Conservation (phyloP, 352 stramenopile species). For the Pythium brassicae region DNA sequence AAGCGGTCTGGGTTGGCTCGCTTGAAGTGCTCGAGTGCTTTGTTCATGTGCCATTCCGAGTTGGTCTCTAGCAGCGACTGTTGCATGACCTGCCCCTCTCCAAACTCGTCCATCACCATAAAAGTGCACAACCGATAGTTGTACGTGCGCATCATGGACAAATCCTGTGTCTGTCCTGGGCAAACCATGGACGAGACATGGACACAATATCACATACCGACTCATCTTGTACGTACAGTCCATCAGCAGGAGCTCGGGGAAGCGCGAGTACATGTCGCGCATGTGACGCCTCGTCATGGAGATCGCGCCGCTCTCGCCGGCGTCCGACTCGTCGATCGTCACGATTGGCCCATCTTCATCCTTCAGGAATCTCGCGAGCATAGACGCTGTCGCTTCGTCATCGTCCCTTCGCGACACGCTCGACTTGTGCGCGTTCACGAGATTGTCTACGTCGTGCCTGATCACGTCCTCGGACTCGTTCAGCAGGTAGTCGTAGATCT, state of each 20-base stretch:
- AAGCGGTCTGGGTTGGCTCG: neutral
- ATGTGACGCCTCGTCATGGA: slow-evolving; percentile 7
- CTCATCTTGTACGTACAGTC: no score
- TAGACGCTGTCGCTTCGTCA: no score
- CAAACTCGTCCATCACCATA: slow-evolving; percentile 20
- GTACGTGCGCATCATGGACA: slow-evolving; percentile 4
- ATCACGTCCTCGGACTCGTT: neutral
- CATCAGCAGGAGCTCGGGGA: no score
- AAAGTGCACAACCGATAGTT: slow-evolving; percentile 22
- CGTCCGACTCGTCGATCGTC: no score
- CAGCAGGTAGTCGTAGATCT: no score
- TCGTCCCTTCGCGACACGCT: no score
- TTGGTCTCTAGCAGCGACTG: slow-evolving; percentile 16
- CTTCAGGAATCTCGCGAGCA: no score
- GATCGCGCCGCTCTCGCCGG: slow-evolving; percentile 1
- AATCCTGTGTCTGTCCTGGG: neutral
- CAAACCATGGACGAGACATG: no score
- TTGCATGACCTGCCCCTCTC: slow-evolving; percentile 4
- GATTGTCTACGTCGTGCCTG: neutral
- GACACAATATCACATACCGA: no score
- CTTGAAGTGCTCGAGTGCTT: neutral
- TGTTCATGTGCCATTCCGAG: slow-evolving; percentile 13
- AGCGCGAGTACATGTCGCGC: slow-evolving; percentile 1
- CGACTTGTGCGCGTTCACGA: neutral
- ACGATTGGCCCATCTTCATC: no score